A percentile compares a stretch with the other conserved stretches of the same genome.
Evolutionary conservation across 805 yeast species (phyloP).

Genomic region (Wickerhamomyces bovis): DNA sequence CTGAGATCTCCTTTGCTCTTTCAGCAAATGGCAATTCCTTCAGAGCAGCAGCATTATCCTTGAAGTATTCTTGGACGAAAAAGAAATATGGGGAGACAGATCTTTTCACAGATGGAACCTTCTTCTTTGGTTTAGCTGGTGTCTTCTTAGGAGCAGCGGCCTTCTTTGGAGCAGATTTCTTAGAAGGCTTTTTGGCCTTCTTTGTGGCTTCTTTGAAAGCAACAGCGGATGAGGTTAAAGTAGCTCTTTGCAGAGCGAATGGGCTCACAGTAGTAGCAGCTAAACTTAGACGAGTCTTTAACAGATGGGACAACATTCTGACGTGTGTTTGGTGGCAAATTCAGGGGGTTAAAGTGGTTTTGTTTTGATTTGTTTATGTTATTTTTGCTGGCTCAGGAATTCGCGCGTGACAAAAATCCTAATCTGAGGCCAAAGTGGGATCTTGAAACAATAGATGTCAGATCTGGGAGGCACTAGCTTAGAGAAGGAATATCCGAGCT

Average conservation of each 20-base stretch:
- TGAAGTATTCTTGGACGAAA: constrained; percentile 12
- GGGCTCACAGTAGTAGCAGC: background rate
- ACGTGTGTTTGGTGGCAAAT: background rate
- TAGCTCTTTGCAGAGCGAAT: background rate
- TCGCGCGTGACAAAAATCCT: background rate
- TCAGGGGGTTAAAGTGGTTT: background rate
- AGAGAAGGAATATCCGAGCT: too few relatives aligned
- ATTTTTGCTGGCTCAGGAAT: background rate
- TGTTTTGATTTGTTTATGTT: background rate
- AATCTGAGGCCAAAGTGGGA: background rate
- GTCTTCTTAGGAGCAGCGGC: constrained; percentile 3
- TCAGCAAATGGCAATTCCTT: constrained; percentile 8
- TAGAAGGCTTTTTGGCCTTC: constrained; percentile 1
- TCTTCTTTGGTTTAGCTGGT: background rate
- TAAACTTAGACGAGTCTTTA: background rate
- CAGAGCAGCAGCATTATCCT: constrained; percentile 9
- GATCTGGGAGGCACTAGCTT: too few relatives aligned
- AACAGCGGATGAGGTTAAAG: background rate
- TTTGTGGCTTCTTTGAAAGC: background rate
- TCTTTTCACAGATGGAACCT: constrained; percentile 7
- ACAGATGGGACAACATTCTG: background rate
- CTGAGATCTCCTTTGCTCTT: constrained; percentile 6
- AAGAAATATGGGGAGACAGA: constrained; percentile 7
- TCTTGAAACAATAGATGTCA: too few relatives aligned
- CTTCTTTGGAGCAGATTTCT: constrained; percentile 6